Conservation (phyloP, 805 yeast genomes). For the Phaffomyces antillensis region DNA sequence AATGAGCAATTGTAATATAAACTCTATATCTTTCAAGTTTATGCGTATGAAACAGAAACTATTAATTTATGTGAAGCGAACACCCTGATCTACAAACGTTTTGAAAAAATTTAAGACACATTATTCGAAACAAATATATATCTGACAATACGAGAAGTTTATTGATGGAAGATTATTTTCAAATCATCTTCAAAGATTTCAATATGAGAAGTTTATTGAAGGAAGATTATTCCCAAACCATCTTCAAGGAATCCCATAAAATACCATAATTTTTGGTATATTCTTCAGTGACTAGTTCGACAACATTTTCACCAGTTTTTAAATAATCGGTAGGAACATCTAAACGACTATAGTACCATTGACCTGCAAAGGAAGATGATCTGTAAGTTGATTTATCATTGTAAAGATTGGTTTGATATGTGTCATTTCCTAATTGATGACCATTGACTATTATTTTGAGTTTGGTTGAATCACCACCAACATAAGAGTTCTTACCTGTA, state of each 20-base stretch:
- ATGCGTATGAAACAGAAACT: too few relatives aligned
- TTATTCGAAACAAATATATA: too few relatives aligned
- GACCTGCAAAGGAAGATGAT: conserved; percentile 3
- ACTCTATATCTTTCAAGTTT: too few relatives aligned
- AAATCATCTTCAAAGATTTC: conserved; percentile 2
- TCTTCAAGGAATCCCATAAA: conserved; percentile 3
- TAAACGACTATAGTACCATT: conserved; percentile 1
- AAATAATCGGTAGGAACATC: background rate
- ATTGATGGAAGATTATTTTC: background rate
- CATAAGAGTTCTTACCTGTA: conserved; percentile 2
- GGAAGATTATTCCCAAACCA: background rate
- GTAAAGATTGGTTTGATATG: conserved; percentile 1
- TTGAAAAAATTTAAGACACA: too few relatives aligned
- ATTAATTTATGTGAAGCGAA: too few relatives aligned
- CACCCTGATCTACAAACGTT: too few relatives aligned
- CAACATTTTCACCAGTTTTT: background rate
- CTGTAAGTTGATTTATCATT: conserved; percentile 3
- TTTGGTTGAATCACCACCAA: conserved; percentile 3
- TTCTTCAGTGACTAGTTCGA: conserved; percentile 1
- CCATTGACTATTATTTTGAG: conserved; percentile 2
- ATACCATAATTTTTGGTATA: conserved; percentile 2
- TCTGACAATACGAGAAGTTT: too few relatives aligned
- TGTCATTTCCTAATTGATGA: conserved; percentile 1
- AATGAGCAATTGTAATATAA: too few relatives aligned
- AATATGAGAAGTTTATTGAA: background rate